These are phyloP conservation scores for Lactarius tabidus DNA, from an alignment of 768 basidiomycete genomes.

Conservation along the genomic window DNA sequence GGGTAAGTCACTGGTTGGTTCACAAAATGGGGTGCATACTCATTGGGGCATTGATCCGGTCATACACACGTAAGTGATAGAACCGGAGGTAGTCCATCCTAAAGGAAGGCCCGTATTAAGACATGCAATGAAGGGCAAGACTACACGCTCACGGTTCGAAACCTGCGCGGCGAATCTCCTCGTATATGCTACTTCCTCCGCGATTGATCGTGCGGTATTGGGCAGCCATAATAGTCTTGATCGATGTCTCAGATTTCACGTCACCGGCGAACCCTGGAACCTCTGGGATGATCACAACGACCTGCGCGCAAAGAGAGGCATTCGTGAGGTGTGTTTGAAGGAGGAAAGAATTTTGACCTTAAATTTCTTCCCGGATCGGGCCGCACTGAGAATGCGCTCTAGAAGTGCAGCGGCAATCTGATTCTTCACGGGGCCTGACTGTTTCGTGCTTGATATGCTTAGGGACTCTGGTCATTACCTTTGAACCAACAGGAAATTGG, in stretches of 20 bases:
- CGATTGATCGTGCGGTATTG: conserved; percentile 88
- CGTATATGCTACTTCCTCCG: conserved; percentile 83
- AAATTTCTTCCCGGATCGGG: conserved; percentile 65
- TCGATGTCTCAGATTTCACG: conserved; percentile 56
- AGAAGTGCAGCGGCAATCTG: conserved; percentile 79
- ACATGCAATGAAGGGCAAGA: not conserved
- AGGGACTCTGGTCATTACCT: conserved; percentile 8
- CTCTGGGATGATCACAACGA: conserved; percentile 85
- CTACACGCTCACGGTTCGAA: conserved; percentile 64
- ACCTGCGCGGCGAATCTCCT: conserved; percentile 70
- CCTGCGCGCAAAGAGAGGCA: conserved; percentile 40
- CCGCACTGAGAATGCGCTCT: conserved; percentile 82
- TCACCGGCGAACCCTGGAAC: conserved; percentile 88
- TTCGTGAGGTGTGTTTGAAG: not conserved
- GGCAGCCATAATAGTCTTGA: conserved; percentile 85
- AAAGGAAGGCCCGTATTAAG: not conserved
- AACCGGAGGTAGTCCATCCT: conserved; percentile 86
- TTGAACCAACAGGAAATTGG: not conserved
- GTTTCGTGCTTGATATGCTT: conserved; percentile 73
- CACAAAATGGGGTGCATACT: conserved; percentile 36
- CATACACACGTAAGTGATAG: conserved; percentile 90
- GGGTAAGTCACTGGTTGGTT: not conserved
- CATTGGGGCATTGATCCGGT: conserved; percentile 78
- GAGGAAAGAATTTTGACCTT: conserved; percentile 42
- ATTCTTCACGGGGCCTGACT: conserved; percentile 70